Conservation (phyloP, 495 filamentous ascomycete species). For the Rhypophila decipiens region DNA sequence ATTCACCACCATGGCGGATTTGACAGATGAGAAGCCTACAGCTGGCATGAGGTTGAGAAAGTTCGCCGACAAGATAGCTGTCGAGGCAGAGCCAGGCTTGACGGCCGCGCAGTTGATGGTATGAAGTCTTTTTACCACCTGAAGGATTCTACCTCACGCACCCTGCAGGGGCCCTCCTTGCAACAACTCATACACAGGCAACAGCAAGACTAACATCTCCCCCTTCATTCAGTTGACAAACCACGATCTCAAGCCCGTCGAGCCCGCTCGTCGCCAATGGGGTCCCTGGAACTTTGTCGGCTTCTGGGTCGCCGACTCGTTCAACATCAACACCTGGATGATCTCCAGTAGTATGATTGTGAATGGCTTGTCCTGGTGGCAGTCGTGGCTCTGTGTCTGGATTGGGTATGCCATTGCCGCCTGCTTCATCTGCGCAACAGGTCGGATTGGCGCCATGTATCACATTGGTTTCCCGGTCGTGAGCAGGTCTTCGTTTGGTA, state of each 20-base stretch:
- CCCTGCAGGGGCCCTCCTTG: too few species aligned
- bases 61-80: constrained; percentile 54
- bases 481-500: constrained; percentile 68
- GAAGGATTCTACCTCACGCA: too few species aligned
- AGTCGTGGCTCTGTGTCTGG: constrained; percentile 88
- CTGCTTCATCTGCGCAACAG: constrained; percentile 67
- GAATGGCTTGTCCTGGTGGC: constrained; percentile 85
- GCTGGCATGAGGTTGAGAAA: too few species aligned
- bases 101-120: constrained; percentile 77
- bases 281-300: constrained; percentile 81
- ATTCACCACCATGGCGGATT: too few species aligned
- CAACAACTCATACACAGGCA: neutral
- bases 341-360: constrained; percentile 77
- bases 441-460: constrained; percentile 84
- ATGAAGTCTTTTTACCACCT: constrained; percentile 19
- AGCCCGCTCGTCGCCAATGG: constrained; percentile 80
- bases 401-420: constrained; percentile 75
- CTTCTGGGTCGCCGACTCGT: constrained; percentile 90
- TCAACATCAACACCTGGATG: constrained; percentile 99
- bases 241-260: constrained; percentile 85
- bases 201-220: constrained; percentile 2
- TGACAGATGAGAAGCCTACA: too few species aligned
- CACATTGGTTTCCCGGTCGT: constrained; percentile 85
- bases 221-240: constrained; percentile 59
- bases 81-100: constrained; percentile 69